Base-by-base conservation (phyloP, 352 stramenopile species). In the Phytophthora pistaciae region DNA sequence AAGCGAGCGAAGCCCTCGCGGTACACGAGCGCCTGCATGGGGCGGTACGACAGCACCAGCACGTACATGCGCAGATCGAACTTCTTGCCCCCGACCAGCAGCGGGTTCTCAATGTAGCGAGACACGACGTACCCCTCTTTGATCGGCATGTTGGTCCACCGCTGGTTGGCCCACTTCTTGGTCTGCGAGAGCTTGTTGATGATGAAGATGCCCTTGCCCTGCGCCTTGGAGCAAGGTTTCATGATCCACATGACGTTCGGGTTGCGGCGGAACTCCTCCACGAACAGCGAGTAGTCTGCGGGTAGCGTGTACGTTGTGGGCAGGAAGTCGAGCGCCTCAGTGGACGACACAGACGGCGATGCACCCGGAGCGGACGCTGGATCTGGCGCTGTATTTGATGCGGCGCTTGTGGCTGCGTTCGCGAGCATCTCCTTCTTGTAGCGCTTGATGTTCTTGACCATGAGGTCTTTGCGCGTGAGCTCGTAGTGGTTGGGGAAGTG, bases 401-500 rank as follows among this genome's bases (percentile, higher is more conserved):
- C 44, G 20, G 29, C 18, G 31, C 31, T 16, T 29, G 46, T n/a
- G 11, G 63, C 11, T 18, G 49, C 8, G 18, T 11, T 61, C 21
- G 48, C 40, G 1, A 75, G 60, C 29, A 83, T 84, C 36, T 94
- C 85, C 49, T 90, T 80, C 68, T 94, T 94, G 68, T 92, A 92
- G 52, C 92, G 84, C 78, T 98, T 98, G 56, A 98, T 78, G 68
- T 98, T 98, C 75, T 98, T 97, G 20, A 96, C 82, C 18, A 97
- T 67, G 38, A 96, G 61, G 56, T 97, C 91, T 63, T 98, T 98
- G 18, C 93, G 78, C 25, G 90, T 98, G 62, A 98, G 87, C 70
- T 98, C 94, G 62, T 97, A 97, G 72, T 97, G 91, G 75, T 98
- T 98, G 56, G 93, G 89, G 74, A 98, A 98, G 66, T 98, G 94